phyloP scores from a whole-genome alignment of 106 monocot species.

The Dioscorea dumetorum region DNA sequence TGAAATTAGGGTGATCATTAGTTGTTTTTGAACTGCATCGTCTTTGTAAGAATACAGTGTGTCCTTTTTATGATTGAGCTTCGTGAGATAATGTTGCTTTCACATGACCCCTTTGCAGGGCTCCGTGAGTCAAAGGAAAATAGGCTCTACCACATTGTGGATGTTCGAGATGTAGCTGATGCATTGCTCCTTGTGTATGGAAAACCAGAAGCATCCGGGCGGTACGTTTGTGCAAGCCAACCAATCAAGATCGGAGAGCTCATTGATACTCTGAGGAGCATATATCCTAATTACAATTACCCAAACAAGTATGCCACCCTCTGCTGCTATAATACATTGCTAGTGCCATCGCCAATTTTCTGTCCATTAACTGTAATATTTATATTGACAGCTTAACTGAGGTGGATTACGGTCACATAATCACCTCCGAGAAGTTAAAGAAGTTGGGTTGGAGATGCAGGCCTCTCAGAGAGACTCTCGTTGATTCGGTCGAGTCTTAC shows the following conservation, averaged over 20 bases:
- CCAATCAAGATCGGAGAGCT: constrained; percentile 17
- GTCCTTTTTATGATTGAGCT: neutral
- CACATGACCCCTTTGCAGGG: neutral
- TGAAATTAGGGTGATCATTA: neutral
- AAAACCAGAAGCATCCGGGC: constrained; percentile 54
- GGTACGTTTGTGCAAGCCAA: constrained; percentile 36
- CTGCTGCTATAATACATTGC: neutral
- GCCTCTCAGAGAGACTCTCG: constrained; percentile 22
- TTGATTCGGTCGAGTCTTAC: constrained; percentile 28
- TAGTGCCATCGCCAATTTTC: neutral
- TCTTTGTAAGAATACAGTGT: no score
- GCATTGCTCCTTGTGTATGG: constrained; percentile 56
- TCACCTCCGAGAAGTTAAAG: constrained; percentile 29
- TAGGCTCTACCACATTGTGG: constrained; percentile 18
- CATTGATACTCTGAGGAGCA: constrained; percentile 32
- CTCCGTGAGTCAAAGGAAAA: constrained; percentile 6
- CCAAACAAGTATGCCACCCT: constrained; percentile 34
- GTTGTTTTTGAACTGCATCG: neutral
- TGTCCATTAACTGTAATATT: neutral
- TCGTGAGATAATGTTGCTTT: neutral
- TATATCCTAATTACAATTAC: constrained; percentile 54
- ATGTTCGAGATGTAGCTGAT: constrained; percentile 74
- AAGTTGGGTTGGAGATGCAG: constrained; percentile 33
- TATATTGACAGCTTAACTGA: constrained; percentile 13
- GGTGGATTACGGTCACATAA: constrained; percentile 1